Conservation (phyloP, 2,329 filamentous ascomycete species). For the Ophiocordyceps camponoti-floridani region DNA sequence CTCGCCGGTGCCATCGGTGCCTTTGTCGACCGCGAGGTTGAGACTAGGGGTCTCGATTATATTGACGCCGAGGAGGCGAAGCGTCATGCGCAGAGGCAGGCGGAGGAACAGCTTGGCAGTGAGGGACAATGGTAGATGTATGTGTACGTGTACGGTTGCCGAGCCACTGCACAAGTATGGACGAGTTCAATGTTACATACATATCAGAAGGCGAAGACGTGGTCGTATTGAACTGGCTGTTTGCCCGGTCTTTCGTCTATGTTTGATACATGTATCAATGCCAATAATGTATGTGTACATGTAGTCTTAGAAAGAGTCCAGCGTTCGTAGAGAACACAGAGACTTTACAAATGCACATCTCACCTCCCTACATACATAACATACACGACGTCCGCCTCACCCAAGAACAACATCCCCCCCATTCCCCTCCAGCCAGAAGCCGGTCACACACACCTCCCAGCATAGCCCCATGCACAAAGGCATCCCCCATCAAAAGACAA, state of each 20-base stretch:
- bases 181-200: too few species aligned
- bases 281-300: too few species aligned
- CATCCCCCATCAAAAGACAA: not conserved
- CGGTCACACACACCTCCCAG: not conserved
- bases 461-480: not conserved
- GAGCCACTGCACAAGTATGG: too few species aligned
- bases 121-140: not conserved
- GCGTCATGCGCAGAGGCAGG: constrained; percentile 10
- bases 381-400: not conserved
- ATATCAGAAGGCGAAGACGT: too few species aligned
- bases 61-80: constrained; percentile 12
- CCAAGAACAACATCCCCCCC: not conserved
- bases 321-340: too few species aligned
- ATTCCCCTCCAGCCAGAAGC: not conserved
- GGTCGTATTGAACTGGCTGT: too few species aligned
- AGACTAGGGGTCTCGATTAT: constrained; percentile 12
- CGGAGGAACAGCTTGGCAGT: constrained; percentile 7
- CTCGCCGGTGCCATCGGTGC: constrained; percentile 10
- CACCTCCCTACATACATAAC: too few species aligned
- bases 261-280: too few species aligned
- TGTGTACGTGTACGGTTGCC: too few species aligned
- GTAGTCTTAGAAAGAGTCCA: too few species aligned
- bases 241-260: too few species aligned
- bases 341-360: too few species aligned
- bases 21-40: constrained; percentile 14